A percentile compares a stretch with the other conserved stretches of the same genome.
Evolutionary conservation across 768 basidiomycete genomes (phyloP).

Genomic region (Hericium rajendrae): DNA sequence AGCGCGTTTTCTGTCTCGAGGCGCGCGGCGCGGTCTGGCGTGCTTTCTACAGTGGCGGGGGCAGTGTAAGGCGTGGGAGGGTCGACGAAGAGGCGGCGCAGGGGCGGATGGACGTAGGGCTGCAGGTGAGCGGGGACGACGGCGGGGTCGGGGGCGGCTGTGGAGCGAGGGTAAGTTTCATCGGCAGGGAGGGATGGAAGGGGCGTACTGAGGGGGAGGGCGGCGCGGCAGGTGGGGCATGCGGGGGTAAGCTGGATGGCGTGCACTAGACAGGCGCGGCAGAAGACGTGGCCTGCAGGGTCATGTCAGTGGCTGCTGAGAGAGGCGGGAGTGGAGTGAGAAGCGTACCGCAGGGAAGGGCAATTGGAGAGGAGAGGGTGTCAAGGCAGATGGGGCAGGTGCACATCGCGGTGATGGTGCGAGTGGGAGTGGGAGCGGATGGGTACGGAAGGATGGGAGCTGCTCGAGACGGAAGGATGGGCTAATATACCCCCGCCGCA

Average conservation of each 20-base stretch:
- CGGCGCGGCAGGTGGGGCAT: constrained; percentile 11
- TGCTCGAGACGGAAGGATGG: too few relatives aligned
- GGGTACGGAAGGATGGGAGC: background rate
- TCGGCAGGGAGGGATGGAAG: background rate
- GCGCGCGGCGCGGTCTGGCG: background rate
- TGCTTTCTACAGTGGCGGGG: background rate
- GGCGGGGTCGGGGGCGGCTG: constrained; percentile 6
- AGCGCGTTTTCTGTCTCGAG: constrained; percentile 8
- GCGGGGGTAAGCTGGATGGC: background rate
- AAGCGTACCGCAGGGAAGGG: constrained; percentile 2
- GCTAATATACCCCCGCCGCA: too few relatives aligned
- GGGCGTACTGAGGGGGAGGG: constrained; percentile 1
- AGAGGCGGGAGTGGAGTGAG: background rate
- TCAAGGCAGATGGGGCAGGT: background rate
- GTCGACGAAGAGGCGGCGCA: constrained; percentile 11
- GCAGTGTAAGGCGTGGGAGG: background rate
- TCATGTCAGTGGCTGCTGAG: background rate
- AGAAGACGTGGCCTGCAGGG: constrained; percentile 6
- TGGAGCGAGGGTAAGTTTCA: background rate
- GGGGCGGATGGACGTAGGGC: constrained; percentile 6
- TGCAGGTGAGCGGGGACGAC: constrained; percentile 9
- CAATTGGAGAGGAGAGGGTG: background rate
- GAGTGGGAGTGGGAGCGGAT: background rate
- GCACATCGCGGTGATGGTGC: background rate
- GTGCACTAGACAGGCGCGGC: constrained; percentile 4